Evolutionary conservation across 129 eudicot species (phyloP).

Genomic region (Mikania micrantha): DNA sequence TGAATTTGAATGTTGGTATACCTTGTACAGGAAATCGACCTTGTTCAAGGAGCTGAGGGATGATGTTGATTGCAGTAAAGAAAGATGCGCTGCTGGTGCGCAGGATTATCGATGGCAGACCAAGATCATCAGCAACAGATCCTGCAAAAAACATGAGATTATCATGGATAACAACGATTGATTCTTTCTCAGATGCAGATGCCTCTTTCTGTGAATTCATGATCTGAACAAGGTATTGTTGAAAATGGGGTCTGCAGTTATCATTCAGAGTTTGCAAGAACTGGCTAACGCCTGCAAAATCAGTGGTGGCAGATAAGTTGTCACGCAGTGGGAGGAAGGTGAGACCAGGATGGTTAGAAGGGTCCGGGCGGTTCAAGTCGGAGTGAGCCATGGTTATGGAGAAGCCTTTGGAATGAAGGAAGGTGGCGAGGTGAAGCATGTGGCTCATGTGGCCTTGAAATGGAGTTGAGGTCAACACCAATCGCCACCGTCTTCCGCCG

Average conservation of each 20-base stretch:
- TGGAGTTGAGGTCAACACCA: slow-evolving; percentile 46
- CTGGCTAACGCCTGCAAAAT: slow-evolving; percentile 11
- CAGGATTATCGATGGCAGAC: slow-evolving; percentile 25
- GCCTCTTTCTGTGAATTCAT: background rate
- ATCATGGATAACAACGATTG: slow-evolving; percentile 28
- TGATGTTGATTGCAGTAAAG: slow-evolving; percentile 19
- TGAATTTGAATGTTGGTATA: background rate
- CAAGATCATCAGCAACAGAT: slow-evolving; percentile 21
- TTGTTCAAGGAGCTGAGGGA: slow-evolving; percentile 31
- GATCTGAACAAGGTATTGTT: slow-evolving; percentile 16
- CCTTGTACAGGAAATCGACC: slow-evolving; percentile 40
- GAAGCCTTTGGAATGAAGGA: slow-evolving; percentile 48
- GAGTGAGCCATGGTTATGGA: slow-evolving; percentile 47
- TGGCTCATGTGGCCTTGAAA: slow-evolving; percentile 63
- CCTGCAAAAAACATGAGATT: slow-evolving; percentile 20
- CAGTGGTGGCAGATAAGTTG: slow-evolving; percentile 12
- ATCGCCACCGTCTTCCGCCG: background rate
- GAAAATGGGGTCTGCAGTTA: slow-evolving; percentile 28
- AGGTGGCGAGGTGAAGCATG: slow-evolving; percentile 45
- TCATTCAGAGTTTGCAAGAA: slow-evolving; percentile 16
- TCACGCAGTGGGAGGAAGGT: slow-evolving; percentile 32
- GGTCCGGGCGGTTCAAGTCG: slow-evolving; percentile 29
- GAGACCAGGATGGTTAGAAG: slow-evolving; percentile 35
- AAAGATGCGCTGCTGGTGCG: slow-evolving; percentile 14
- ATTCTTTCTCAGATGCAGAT: background rate